Evolutionary conservation across 257 asterid species (phyloP).

Genomic region (Datura wrightii): DNA sequence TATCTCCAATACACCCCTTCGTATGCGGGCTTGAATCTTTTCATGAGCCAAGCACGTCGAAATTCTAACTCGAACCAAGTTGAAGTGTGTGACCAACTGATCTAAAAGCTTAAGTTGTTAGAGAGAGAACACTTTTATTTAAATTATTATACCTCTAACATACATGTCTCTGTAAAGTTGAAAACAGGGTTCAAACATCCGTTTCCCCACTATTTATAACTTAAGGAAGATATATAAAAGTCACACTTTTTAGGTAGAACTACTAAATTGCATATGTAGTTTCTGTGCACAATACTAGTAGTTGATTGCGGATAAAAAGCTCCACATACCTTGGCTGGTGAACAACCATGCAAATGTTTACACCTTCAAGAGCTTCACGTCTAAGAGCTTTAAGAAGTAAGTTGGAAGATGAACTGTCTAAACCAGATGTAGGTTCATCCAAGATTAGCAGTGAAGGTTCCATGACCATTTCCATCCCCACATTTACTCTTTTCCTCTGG

Average conservation of each 20-base stretch:
- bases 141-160: not conserved
- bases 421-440: conserved; percentile 98
- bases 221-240: not conserved
- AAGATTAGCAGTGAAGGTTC: conserved; percentile 91
- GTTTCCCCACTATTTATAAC: not conserved
- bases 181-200: not conserved
- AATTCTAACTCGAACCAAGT: not conserved
- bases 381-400: conserved; percentile 92
- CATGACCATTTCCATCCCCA: conserved; percentile 95
- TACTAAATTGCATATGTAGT: conserved; percentile 22
- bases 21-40: not conserved
- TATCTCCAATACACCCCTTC: not conserved
- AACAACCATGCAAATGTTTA: conserved; percentile 93
- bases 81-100: not conserved
- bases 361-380: conserved; percentile 98
- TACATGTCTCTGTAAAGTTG: not conserved
- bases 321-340: conserved; percentile 88
- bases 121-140: not conserved
- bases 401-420: conserved; percentile 92
- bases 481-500: conserved; percentile 94
- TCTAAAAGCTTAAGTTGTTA: not conserved
- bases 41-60: not conserved
- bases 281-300: conserved; percentile 26
- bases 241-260: not conserved
- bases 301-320: conserved; percentile 24